Percentiles rank a stretch among this genome's conserved stretches.
Evolutionary conservation across 2,329 filamentous ascomycete species (phyloP).

Genomic region (Colletotrichum shisoi): DNA sequence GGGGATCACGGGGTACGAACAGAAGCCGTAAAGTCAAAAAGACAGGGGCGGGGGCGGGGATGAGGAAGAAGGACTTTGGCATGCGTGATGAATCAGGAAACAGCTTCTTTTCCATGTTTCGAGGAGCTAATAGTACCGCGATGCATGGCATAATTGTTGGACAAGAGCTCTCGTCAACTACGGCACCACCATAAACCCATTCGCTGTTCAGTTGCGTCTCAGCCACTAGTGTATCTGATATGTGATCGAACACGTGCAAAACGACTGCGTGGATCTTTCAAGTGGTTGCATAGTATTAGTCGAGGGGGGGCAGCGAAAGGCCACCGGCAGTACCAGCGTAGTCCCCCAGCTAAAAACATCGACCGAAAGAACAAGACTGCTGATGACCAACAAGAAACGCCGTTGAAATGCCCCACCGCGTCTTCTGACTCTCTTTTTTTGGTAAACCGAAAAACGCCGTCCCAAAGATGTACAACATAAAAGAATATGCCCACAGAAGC

Average conservation of each 20-base stretch:
- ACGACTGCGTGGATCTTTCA: neutral
- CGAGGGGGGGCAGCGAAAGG: neutral
- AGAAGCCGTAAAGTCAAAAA: constrained; percentile 19
- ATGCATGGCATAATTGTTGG: neutral
- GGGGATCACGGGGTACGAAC: constrained; percentile 43
- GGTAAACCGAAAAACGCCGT: constrained; percentile 33
- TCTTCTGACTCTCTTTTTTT: constrained; percentile 32
- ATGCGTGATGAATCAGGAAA: constrained; percentile 10
- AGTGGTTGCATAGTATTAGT: neutral
- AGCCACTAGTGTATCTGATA: neutral
- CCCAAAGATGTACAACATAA: constrained; percentile 24
- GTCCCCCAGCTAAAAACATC: neutral
- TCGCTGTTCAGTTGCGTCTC: neutral
- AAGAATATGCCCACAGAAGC: neutral
- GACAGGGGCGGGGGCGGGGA: neutral
- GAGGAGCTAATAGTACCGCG: constrained; percentile 15
- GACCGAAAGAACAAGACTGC: constrained; percentile 24
- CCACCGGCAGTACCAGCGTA: constrained; percentile 19
- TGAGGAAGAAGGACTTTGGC: neutral
- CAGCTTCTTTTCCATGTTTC: neutral
- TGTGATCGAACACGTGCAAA: neutral
- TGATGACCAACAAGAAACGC: constrained; percentile 36
- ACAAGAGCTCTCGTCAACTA: neutral
- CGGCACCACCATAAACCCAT: neutral
- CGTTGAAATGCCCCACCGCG: constrained; percentile 33